Evolutionary conservation across 1,284 basidiomycete species (phyloP), one percentile per base, ranked within the genome.

Genomic region (Cutaneotrichosporon cavernicola): DNA sequence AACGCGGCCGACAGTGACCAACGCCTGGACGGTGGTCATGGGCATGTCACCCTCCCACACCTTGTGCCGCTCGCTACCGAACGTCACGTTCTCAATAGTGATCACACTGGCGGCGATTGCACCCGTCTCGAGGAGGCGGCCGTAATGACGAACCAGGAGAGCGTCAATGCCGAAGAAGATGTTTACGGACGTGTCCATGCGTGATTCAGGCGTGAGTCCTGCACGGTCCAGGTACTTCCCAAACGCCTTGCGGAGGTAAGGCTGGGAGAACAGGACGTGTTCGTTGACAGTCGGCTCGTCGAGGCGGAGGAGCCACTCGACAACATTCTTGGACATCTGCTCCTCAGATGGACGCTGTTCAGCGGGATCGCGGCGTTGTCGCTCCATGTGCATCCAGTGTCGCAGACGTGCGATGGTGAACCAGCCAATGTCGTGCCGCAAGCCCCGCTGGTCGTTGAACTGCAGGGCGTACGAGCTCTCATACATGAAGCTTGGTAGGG

Each of bases 361-460:
- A 7, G 13, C 5, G 22, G 21, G 38, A 0, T n/a, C 36, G 21
- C 22, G n/a, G 8, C 36, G 38, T 10, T 36, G 55, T 21, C 34
- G 58, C 58, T 49, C 32, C 59, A 31, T 56, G 30, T 67, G 66
- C 49, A 68, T 47, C 76, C 76, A 79, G 43, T 78, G 73, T 5
- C 76, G 67, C n/a, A 78, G 67, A 1, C 76, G 70, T 34, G 73
- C 66, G 3, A 80, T 60, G 10, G 73, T 62, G 52, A 71, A 66
- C 78, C 78, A 80, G 6, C 78, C 78, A 1, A 70, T 64, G 53
- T 77, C 74, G 18, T 68, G 65, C 18, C 78, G 72, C 22, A 77
- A 71, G 57, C 71, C 72, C 2, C 74, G 68, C 30, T 70, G 68
- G 58, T 78, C 76, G 34, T 73, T 64, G 11, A 74, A 69, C 22